Conservation (phyloP, 2,329 filamentous ascomycete genomes). For the Beauveria brongniartii region DNA sequence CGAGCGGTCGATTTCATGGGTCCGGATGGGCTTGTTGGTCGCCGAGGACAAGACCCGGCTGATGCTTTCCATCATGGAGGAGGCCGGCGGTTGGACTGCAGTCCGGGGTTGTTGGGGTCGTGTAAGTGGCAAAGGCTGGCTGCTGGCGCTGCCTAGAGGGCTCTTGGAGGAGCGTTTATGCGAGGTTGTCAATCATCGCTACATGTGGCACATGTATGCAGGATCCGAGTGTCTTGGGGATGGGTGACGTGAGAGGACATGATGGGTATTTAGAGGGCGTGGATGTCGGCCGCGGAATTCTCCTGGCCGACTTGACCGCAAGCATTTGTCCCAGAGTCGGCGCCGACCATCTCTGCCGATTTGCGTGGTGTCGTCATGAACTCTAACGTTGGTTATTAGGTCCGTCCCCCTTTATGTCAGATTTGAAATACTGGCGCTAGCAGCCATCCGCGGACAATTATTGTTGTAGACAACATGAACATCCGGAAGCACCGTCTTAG, state of each 20-base stretch:
- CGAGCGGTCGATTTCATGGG: conserved; percentile 20
- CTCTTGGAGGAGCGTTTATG: too few relatives aligned
- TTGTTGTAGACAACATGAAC: too few relatives aligned
- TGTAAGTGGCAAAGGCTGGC: not conserved
- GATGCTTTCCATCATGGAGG: conserved; percentile 29
- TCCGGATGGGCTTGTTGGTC: conserved; percentile 44
- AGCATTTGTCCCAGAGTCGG: not conserved
- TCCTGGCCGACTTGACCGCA: not conserved
- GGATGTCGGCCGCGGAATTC: not conserved
- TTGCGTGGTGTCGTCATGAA: not conserved
- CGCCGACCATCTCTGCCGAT: not conserved
- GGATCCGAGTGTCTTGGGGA: not conserved
- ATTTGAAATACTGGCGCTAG: not conserved
- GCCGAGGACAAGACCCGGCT: conserved; percentile 40
- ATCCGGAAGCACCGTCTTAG: too few relatives aligned
- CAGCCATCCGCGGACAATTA: not conserved
- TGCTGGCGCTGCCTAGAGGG: too few relatives aligned
- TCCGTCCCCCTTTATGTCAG: not conserved
- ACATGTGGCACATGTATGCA: not conserved
- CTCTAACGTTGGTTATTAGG: not conserved
- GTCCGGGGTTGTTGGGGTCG: not conserved
- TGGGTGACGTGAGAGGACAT: not conserved
- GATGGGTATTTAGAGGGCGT: not conserved
- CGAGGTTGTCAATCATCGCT: not conserved
- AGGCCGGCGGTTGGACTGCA: not conserved